Conservation (phyloP, 768 basidiomycete species). For the Cystofilobasidium bisporidii region DNA sequence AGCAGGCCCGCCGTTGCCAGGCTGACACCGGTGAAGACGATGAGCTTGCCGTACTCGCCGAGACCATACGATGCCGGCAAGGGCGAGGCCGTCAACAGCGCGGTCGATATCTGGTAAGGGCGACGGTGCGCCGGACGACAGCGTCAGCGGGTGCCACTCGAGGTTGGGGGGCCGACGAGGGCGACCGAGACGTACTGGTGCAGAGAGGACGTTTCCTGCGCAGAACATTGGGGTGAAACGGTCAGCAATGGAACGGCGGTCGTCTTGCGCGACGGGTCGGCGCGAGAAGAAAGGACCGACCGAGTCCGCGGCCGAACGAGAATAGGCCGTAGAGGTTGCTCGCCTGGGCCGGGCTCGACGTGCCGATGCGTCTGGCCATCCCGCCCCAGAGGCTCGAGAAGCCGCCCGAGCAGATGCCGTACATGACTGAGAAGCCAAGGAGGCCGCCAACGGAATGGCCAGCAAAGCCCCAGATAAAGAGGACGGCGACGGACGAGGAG, state of each 20-base stretch:
- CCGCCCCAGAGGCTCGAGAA: neutral
- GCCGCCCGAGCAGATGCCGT: neutral
- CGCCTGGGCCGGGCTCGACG: too few relatives aligned
- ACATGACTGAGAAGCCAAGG: neutral
- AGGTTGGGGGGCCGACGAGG: neutral
- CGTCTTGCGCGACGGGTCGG: too few relatives aligned
- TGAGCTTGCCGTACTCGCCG: neutral
- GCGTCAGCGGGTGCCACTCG: too few relatives aligned
- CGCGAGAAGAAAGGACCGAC: neutral
- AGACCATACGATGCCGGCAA: neutral
- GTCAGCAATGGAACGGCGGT: too few relatives aligned
- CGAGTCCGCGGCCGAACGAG: conserved; percentile 5
- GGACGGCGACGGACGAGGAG: neutral
- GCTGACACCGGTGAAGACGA: neutral
- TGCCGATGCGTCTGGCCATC: neutral
- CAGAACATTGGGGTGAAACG: too few relatives aligned
- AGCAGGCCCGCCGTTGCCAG: neutral
- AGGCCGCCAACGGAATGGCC: neutral
- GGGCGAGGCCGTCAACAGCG: neutral
- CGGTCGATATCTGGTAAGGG: neutral
- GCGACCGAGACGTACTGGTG: neutral
- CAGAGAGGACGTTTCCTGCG: neutral
- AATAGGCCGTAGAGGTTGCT: neutral
- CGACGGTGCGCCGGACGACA: too few relatives aligned
- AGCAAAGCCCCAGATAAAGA: neutral